Evolutionary conservation across 495 filamentous ascomycete genomes (phyloP).

Genomic region (Letharia columbiana): DNA sequence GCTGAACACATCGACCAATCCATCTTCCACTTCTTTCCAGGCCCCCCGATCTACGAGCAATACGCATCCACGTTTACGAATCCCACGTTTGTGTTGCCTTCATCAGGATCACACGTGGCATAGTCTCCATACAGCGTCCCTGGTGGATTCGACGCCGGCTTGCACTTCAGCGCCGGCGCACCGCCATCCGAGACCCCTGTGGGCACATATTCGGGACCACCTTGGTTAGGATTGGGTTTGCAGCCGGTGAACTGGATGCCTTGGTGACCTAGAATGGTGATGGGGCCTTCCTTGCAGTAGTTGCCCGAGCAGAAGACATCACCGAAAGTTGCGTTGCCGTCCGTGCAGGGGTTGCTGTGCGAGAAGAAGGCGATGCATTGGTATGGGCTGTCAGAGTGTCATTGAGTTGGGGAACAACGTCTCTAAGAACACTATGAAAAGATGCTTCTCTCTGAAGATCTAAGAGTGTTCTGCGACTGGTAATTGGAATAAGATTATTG

Average conservation of each 20-base stretch:
- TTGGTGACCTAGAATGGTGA: background rate
- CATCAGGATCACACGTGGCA: background rate
- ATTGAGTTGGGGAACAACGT: background rate
- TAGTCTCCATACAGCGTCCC: background rate
- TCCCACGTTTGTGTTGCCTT: background rate
- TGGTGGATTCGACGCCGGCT: constrained; percentile 1
- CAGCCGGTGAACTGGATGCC: background rate
- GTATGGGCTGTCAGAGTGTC: background rate
- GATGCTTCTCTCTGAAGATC: background rate
- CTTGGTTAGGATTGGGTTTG: background rate
- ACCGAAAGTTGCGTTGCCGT: background rate
- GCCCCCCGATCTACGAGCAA: background rate
- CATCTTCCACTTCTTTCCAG: background rate
- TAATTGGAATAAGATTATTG: background rate
- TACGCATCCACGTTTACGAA: background rate
- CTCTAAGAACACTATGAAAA: background rate
- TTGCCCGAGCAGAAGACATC: background rate
- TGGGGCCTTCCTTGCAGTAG: background rate
- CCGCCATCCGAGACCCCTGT: background rate
- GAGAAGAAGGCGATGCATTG: background rate
- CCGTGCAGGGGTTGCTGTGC: background rate
- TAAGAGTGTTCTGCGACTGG: background rate
- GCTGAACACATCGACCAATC: background rate
- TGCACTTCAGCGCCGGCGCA: background rate
- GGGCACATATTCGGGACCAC: background rate